Conservation (phyloP, 2,329 filamentous ascomycete species). For the Fusarium sp. region DNA sequence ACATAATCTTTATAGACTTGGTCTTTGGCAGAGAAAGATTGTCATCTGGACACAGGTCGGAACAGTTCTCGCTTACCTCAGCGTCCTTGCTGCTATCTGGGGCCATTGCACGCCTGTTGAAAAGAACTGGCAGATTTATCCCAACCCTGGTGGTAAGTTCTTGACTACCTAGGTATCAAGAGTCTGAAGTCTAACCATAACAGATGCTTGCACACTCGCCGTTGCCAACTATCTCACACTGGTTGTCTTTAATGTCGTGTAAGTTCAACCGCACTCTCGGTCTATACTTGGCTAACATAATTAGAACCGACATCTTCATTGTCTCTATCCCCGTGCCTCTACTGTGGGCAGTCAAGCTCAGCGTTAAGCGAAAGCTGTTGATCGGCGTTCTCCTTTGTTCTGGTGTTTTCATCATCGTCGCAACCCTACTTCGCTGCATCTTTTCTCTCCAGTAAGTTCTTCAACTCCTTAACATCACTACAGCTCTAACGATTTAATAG, state of each 20-base stretch:
- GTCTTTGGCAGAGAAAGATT: conserved; percentile 52
- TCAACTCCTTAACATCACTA: rapidly evolving
- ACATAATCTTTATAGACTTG: conserved; percentile 45
- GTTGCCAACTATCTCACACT: conserved; percentile 54
- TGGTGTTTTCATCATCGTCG: conserved; percentile 58
- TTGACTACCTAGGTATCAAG: no score
- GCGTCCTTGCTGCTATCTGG: conserved; percentile 51
- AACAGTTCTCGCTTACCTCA: conserved; percentile 50
- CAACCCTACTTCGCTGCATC: conserved; percentile 57
- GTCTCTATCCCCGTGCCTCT: conserved; percentile 56
- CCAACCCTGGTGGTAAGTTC: conserved; percentile 54
- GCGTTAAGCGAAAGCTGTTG: conserved; percentile 53
- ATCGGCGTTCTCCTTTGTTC: conserved; percentile 56
- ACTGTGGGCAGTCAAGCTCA: conserved; percentile 55
- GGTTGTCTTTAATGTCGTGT: conserved; percentile 54
- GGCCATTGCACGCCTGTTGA: conserved; percentile 54
- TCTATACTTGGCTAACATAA: conserved; percentile 4
- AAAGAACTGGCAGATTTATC: conserved; percentile 56
- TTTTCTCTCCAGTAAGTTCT: conserved; percentile 47
- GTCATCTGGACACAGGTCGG: conserved; percentile 52
- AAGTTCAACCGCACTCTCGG: conserved; percentile 6
- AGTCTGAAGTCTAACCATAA: not conserved
- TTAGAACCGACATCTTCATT: conserved; percentile 55
- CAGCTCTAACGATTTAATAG: conserved; percentile 11
- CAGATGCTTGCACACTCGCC: conserved; percentile 51